A percentile compares a stretch with the other conserved stretches of the same genome.
These are phyloP conservation scores for Colletotrichum sp. DNA, from an alignment of 2,329 filamentous ascomycete species.

Conservation along the genomic window DNA sequence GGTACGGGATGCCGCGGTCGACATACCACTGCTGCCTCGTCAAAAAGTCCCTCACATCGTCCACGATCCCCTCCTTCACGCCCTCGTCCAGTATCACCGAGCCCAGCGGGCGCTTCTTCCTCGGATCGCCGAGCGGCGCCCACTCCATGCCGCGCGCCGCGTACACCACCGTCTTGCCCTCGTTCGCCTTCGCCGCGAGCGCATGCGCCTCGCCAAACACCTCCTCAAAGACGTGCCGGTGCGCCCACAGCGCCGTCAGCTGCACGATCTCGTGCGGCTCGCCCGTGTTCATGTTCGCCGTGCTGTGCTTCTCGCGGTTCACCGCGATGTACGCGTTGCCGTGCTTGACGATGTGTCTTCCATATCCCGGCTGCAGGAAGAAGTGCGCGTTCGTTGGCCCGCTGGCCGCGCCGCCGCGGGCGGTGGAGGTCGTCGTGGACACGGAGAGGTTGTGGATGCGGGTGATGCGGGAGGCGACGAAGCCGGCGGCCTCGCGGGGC, in stretches of 20 bases:
- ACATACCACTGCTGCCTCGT: conserved; percentile 84
- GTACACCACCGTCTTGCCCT: conserved; percentile 94
- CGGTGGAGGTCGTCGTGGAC: conserved; percentile 61
- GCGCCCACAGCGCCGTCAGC: conserved; percentile 87
- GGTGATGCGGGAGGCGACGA: conserved; percentile 61
- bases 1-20: conserved; percentile 92
- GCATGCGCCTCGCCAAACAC: conserved; percentile 87
- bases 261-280: conserved; percentile 95
- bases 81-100: conserved; percentile 88
- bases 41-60: conserved; percentile 84
- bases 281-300: conserved; percentile 80
- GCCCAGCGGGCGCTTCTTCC: conserved; percentile 83
- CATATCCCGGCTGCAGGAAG: conserved; percentile 88
- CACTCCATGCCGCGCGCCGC: conserved; percentile 85
- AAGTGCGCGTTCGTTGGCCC: conserved; percentile 78
- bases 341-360: conserved; percentile 86
- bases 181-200: conserved; percentile 78
- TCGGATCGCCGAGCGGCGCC: conserved; percentile 82
- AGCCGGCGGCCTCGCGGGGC: conserved; percentile 70
- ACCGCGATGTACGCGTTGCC: conserved; percentile 87
- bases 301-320: conserved; percentile 83
- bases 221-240: conserved; percentile 87
- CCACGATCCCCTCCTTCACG: conserved; percentile 80
- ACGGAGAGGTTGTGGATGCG: conserved; percentile 66
- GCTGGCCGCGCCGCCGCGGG: conserved; percentile 56